These are phyloP conservation scores for Trametes meyenii DNA, from an alignment of 768 basidiomycete species.

Conservation along the genomic window DNA sequence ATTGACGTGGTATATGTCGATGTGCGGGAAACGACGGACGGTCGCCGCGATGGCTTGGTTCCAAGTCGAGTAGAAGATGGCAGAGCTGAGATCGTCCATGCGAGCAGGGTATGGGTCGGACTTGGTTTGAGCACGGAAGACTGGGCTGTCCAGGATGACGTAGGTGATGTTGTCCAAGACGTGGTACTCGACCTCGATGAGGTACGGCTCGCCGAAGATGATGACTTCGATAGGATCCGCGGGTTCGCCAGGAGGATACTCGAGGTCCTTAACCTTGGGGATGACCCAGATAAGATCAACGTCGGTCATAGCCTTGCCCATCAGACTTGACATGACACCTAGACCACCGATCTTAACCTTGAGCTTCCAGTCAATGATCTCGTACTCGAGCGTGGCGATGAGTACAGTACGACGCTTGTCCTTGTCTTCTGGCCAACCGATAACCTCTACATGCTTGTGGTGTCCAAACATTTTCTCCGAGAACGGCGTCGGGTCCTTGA, in stretches of 20 bases:
- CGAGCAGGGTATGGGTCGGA: slow-evolving; percentile 94
- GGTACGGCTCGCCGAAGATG: slow-evolving; percentile 94
- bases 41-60: slow-evolving; percentile 95
- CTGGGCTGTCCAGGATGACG: slow-evolving; percentile 91
- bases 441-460: slow-evolving; percentile 69
- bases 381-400: slow-evolving; percentile 92
- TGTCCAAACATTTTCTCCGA: slow-evolving; percentile 73
- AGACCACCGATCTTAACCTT: slow-evolving; percentile 98
- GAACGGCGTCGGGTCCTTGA: slow-evolving; percentile 64
- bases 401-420: slow-evolving; percentile 89
- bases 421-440: slow-evolving; percentile 97
- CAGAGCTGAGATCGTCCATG: slow-evolving; percentile 96
- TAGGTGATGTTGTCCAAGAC: slow-evolving; percentile 94
- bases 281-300: slow-evolving; percentile 94
- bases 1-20: slow-evolving; percentile 95
- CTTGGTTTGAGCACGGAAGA: slow-evolving; percentile 96
- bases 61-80: slow-evolving; percentile 98
- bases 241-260: slow-evolving; percentile 90
- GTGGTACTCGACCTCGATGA: slow-evolving; percentile 95
- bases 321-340: slow-evolving; percentile 96
- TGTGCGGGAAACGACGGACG: slow-evolving; percentile 80
- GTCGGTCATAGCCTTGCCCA: slow-evolving; percentile 98
- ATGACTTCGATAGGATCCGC: slow-evolving; percentile 94
- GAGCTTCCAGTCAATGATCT: slow-evolving; percentile 95
- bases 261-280: slow-evolving; percentile 93